Percentiles rank a stretch among this genome's conserved stretches.
These are phyloP conservation scores for Pseudogymnoascus sp. DNA, from an alignment of 2,329 filamentous ascomycete species.

Conservation along the genomic window DNA sequence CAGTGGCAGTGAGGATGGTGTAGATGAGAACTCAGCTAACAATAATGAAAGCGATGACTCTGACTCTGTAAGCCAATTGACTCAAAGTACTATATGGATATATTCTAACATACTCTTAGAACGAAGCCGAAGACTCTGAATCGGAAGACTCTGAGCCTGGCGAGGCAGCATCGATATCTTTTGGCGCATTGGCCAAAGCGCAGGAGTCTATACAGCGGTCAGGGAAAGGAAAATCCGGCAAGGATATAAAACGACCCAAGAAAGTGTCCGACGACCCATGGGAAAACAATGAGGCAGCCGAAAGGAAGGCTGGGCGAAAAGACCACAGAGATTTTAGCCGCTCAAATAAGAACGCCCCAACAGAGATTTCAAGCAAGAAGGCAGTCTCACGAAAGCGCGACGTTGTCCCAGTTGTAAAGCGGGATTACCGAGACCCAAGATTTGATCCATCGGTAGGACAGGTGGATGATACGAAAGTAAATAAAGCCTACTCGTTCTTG, in stretches of 20 bases:
- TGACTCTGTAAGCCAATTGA: constrained; percentile 16
- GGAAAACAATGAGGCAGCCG: constrained; percentile 33
- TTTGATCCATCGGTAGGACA: constrained; percentile 62
- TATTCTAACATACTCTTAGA: neutral
- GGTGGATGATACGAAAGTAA: constrained; percentile 49
- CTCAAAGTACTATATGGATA: neutral
- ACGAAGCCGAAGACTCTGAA: constrained; percentile 13
- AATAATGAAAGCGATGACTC: constrained; percentile 24
- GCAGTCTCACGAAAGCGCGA: constrained; percentile 75
- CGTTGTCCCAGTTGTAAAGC: constrained; percentile 55
- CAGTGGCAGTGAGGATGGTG: constrained; percentile 22
- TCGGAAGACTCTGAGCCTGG: constrained; percentile 11
- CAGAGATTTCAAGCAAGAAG: constrained; percentile 71
- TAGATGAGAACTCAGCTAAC: constrained; percentile 26
- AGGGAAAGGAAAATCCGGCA: constrained; percentile 27
- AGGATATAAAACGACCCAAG: constrained; percentile 16
- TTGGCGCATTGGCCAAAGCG: constrained; percentile 82
- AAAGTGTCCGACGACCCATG: constrained; percentile 17
- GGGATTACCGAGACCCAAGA: constrained; percentile 66
- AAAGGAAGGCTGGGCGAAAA: constrained; percentile 33
- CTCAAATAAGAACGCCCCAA: constrained; percentile 80
- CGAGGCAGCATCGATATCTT: constrained; percentile 57
- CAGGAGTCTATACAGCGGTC: constrained; percentile 55
- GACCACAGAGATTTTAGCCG: constrained; percentile 38
- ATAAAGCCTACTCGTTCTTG: constrained; percentile 77